Base-by-base conservation (phyloP, 768 basidiomycete genomes). In the Suillus placidus region DNA sequence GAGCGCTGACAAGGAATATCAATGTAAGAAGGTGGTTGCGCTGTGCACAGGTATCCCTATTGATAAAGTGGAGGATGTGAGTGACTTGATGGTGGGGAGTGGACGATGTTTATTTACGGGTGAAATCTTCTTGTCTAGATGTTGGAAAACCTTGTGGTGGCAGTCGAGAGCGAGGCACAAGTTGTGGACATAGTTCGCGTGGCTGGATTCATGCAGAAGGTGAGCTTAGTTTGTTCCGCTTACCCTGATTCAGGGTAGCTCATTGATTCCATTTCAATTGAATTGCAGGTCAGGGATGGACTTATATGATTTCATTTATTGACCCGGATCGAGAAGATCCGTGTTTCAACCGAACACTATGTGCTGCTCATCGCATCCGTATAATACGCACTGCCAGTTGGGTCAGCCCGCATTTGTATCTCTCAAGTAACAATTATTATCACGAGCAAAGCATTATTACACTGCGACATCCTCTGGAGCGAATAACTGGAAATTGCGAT, bases 401-500 rank as follows among this genome's bases (percentile, higher is more conserved):
- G 30, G 54, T 55, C 10, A 35, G 34, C 54, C 20, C 20, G 32
- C 54, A 55, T 55, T 55, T 80, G 78, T 80, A 80, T 68, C 67
- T 70, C 69, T 69, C 64, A 70, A 68, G 55, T 69, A 72, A 67
- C 16, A 71, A 72, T 71, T 63, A 66, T 71, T 70, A 71, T 72
- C 56, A 62, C 66, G 66, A 64, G 68, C 62, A 62, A 51, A 52
- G 66, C 63, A 64, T 54, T 40, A 49, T 66, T 74, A 80, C 61
- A 74, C 68, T 26, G 71, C 79, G 55, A 82, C 71, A 72, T 86
- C 89, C 70, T 95, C 94, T 4, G 91, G 90, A 9, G 93, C 88
- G 77, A 93, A 98, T 65, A 98, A 81, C 75, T 98, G 96, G 84
- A 94, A 97, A 78, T 92, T 95, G 66, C 96, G 85, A 78, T 94